Base-by-base conservation (phyloP, 768 basidiomycete genomes). In the Infundibulicybe gibba region DNA sequence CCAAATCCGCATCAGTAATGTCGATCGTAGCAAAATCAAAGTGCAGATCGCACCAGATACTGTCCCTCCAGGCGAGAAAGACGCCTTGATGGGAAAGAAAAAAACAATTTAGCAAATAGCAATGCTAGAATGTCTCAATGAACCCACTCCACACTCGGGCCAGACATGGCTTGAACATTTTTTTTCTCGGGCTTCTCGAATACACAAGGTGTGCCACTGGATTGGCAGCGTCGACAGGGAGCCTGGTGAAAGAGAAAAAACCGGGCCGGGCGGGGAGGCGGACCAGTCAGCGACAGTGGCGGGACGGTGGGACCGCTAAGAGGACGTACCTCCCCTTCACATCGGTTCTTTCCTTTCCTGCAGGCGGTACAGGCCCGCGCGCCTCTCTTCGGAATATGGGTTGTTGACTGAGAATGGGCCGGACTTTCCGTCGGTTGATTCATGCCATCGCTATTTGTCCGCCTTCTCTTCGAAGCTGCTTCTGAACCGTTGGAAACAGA, bases 161-260 rank as follows among this genome's bases (percentile, higher is more conserved):
- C 77, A 49, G 85, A 70, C 57, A 82, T 62, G 9, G 69, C 66
- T 54, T 79, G 81, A 1, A 67, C 70, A 62, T 73, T 81, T 71
- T 94, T 94, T 76, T 88, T 90, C 67, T 91, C 88, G 56, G 91
- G 91, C 64, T 92, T 92, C 66, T 94, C 91, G 66, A 93, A 94
- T 46, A 94, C 65, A 61, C 91, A 94, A 34, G 78, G 76, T 5
- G 80, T 85, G 12, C 87, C 88, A 60, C 83, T 88, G 45, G 87
- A 74, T 62, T 88, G 85, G 72, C 91, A 94, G 48, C 91, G 85
- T 71, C 86, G 83, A 78, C 91, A 93, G 56, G 90, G 90, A 71
- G 89, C 77, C 90, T 93, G 63, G 60, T 61, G 63, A 57, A 62
- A 52, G 64, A 61, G 62, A 60, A 25, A 25, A 25, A 61, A 65